Percentiles rank a stretch among this genome's conserved stretches.
phyloP scores from a whole-genome alignment of 352 stramenopile species.

The Bremia lactucae region DNA sequence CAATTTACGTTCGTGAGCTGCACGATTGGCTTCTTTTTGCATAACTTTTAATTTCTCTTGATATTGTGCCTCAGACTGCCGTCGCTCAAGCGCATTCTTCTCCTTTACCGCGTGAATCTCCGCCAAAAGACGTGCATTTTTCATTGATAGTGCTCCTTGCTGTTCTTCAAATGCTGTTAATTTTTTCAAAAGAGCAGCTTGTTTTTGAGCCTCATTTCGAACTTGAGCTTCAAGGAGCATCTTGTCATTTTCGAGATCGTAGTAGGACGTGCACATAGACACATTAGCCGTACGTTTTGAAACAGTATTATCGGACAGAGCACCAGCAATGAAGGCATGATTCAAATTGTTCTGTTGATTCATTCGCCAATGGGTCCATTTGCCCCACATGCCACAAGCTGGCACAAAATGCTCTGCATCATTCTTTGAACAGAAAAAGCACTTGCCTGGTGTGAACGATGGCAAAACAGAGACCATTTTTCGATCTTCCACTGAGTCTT shows the following conservation, averaged over 20 bases:
- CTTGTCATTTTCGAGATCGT: slow-evolving; percentile 69
- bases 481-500: slow-evolving; percentile 2
- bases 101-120: slow-evolving; percentile 44
- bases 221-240: slow-evolving; percentile 33
- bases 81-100: slow-evolving; percentile 31
- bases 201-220: slow-evolving; percentile 23
- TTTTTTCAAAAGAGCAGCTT: slow-evolving; percentile 16
- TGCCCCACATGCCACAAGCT: slow-evolving; percentile 72
- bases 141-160: slow-evolving; percentile 14
- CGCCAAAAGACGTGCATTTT: slow-evolving; percentile 27
- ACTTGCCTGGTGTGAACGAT: slow-evolving; percentile 73
- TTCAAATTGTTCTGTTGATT: slow-evolving; percentile 48
- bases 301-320: slow-evolving; percentile 4
- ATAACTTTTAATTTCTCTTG: slow-evolving; percentile 43
- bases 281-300: slow-evolving; percentile 29
- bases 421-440: slow-evolving; percentile 82
- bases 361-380: slow-evolving; percentile 82
- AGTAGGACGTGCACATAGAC: slow-evolving; percentile 81
- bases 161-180: slow-evolving; percentile 11
- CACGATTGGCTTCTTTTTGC: slow-evolving; percentile 39
- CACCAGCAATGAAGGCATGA: slow-evolving; percentile 8
- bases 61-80: slow-evolving; percentile 20
- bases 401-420: slow-evolving; percentile 72
- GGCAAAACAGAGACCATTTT: slow-evolving; percentile 69
- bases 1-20: slow-evolving; percentile 42